These are phyloP conservation scores for Leishmania braziliensis DNA, from an alignment of 208 protist genomes.

Conservation along the genomic window DNA sequence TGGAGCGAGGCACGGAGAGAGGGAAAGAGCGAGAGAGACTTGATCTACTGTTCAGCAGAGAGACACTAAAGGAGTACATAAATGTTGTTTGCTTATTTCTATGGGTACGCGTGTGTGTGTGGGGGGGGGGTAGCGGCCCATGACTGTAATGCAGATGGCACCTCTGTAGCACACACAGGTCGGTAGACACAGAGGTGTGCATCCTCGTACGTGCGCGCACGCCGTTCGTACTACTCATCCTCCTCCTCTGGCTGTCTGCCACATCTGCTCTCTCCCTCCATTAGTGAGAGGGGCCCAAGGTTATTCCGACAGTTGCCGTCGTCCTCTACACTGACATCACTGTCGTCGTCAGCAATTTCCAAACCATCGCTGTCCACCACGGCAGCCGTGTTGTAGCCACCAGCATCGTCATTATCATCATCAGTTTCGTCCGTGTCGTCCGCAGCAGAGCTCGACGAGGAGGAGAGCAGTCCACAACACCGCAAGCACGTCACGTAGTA, in stretches of 20 bases:
- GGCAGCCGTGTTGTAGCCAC: neutral
- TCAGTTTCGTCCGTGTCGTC: conserved; percentile 18
- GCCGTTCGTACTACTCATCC: neutral
- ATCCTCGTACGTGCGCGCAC: neutral
- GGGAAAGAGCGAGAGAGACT: neutral
- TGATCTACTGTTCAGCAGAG: neutral
- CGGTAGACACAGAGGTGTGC: neutral
- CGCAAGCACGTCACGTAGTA: conserved; percentile 88
- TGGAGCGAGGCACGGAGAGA: neutral
- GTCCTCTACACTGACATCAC: neutral
- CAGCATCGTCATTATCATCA: conserved; percentile 15
- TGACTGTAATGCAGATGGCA: neutral
- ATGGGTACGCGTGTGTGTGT: neutral
- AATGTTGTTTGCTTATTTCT: neutral
- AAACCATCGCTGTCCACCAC: conserved; percentile 9
- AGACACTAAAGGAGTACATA: neutral
- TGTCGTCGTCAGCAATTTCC: conserved; percentile 10
- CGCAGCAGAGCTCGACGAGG: conserved; percentile 35
- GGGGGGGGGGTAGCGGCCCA: neutral
- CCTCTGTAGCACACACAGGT: neutral
- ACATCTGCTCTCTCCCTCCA: neutral
- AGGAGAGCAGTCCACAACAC: conserved; percentile 72
- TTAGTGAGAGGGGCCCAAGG: neutral
- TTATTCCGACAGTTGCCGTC: neutral
- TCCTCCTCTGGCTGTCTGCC: neutral